A percentile compares a stretch with the other conserved stretches of the same genome.
Evolutionary conservation across 805 yeast species (phyloP).

Genomic region (Wickerhamiella hasegawae): DNA sequence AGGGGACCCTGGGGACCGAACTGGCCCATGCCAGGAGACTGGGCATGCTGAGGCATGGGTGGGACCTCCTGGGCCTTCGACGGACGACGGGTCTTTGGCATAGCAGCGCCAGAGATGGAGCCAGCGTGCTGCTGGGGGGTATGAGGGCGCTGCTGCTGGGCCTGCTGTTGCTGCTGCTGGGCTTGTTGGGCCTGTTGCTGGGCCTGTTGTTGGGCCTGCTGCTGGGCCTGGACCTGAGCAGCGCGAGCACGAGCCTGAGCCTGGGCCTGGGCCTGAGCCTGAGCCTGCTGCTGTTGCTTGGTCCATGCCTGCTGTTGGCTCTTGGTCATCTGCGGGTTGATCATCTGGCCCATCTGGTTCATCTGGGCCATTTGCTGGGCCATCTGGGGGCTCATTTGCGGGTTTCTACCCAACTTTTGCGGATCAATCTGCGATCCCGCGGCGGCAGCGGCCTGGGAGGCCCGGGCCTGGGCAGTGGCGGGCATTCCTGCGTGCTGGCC

Average conservation of each 20-base stretch:
- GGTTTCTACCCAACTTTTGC: not conserved
- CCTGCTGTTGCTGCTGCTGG: not conserved
- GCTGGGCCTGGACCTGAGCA: not conserved
- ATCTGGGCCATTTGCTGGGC: not conserved
- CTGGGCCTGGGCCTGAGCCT: slow-evolving; percentile 2
- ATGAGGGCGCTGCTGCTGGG: slow-evolving; percentile 5
- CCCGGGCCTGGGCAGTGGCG: not conserved
- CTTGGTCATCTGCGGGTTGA: slow-evolving; percentile 1
- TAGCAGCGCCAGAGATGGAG: no score
- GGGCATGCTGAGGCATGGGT: no score
- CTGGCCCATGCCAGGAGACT: no score
- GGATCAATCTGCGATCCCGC: no score
- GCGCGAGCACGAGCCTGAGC: not conserved
- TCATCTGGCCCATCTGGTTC: not conserved
- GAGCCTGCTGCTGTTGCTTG: slow-evolving; percentile 10
- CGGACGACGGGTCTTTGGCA: no score
- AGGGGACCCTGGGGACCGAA: no score
- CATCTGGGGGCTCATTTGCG: not conserved
- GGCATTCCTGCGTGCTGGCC: not conserved
- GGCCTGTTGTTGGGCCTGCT: slow-evolving; percentile 7
- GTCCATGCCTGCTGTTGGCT: not conserved
- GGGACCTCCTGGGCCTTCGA: no score
- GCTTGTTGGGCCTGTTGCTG: slow-evolving; percentile 2
- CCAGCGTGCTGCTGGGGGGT: slow-evolving; percentile 9
- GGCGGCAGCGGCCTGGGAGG: no score